Evolutionary conservation across 1,139 yeast species (phyloP).

Genomic region (Saccharomyces pastorianus): DNA sequence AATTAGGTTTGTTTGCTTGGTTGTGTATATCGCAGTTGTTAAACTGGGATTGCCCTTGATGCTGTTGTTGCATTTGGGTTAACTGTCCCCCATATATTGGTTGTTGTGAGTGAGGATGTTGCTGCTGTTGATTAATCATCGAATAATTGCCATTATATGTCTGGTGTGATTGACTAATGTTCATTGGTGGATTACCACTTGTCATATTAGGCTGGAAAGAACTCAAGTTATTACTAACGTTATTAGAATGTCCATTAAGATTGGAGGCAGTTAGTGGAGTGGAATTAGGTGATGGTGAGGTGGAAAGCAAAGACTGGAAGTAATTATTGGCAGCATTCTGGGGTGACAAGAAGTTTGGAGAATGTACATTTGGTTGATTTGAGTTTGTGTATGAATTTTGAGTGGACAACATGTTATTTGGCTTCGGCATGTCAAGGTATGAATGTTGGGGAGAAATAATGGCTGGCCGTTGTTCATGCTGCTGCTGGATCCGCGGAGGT

Average conservation of each 20-base stretch:
- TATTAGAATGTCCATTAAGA: neutral
- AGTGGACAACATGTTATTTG: neutral
- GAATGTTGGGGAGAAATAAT: slow-evolving; percentile 5
- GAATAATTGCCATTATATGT: slow-evolving; percentile 7
- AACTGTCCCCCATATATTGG: slow-evolving; percentile 7
- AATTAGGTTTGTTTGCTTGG: slow-evolving; percentile 1
- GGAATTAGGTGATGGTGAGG: slow-evolving; percentile 19
- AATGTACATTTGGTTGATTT: slow-evolving; percentile 23
- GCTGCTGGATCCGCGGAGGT: slow-evolving; percentile 12
- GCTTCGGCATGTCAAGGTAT: slow-evolving; percentile 6
- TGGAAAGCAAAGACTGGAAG: slow-evolving; percentile 22
- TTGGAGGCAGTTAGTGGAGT: neutral
- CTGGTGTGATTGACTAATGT: neutral
- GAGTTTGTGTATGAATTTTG: neutral
- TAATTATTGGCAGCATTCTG: slow-evolving; percentile 22
- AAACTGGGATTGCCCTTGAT: slow-evolving; percentile 10
- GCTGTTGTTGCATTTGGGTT: slow-evolving; percentile 15
- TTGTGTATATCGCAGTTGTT: slow-evolving; percentile 12
- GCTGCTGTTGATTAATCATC: slow-evolving; percentile 4
- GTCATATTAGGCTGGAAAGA: neutral
- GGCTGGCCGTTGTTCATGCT: slow-evolving; percentile 4
- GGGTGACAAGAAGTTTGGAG: slow-evolving; percentile 16
- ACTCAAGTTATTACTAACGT: neutral
- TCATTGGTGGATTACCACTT: neutral
- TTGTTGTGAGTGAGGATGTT: slow-evolving; percentile 7